Base-by-base conservation (phyloP, 768 basidiomycete species). In the Pisolithus marmoratus region DNA sequence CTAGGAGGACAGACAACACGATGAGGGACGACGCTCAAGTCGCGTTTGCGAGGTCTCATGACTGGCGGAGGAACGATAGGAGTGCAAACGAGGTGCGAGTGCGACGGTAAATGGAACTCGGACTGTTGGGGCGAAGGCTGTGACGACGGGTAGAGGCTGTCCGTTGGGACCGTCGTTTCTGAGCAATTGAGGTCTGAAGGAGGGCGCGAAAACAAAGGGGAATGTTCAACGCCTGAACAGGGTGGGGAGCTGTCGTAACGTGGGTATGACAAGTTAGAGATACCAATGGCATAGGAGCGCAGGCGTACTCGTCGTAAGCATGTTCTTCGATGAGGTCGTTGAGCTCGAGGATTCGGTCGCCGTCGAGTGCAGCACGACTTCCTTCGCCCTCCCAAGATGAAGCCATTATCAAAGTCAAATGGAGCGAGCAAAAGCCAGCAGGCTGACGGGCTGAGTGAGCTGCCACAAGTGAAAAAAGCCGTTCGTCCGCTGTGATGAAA, bases 241-340 rank as follows among this genome's bases (percentile, higher is more conserved):
- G 59, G 34, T 34, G 34, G 44, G 36, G 58, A 61, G 51, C 59
- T 65, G 36, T 46, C 51, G 50, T 44, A 17, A 41, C 2, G 46
- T 22, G 5, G 29, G n/a, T 43, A n/a, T 22, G 6, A 34, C 15
- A 20, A 37, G 50, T 54, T 40, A 48, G 43, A 45, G 19, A 29
- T 50, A 40, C n/a, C 42, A 23, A 45, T 57, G 26, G 51, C 49
- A 48, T 55, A 54, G 52, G 38, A 50, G 37, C 23, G 40, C 47
- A 70, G 37, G 42, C 84, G 55, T 63, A 90, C 87, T 88, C 85
- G 56, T 87, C 85, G 65, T 85, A 90, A 29, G 81, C 84, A 59
- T 84, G 78, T 54, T 82, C 80, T 60, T 87, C 83, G 49, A 90
- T 78, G 44, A 90, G 71, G 61, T 90, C 88, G 60, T 87, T 83